phyloP scores from a whole-genome alignment of 768 basidiomycete genomes.

The Cystofilobasidium bisporidii region DNA sequence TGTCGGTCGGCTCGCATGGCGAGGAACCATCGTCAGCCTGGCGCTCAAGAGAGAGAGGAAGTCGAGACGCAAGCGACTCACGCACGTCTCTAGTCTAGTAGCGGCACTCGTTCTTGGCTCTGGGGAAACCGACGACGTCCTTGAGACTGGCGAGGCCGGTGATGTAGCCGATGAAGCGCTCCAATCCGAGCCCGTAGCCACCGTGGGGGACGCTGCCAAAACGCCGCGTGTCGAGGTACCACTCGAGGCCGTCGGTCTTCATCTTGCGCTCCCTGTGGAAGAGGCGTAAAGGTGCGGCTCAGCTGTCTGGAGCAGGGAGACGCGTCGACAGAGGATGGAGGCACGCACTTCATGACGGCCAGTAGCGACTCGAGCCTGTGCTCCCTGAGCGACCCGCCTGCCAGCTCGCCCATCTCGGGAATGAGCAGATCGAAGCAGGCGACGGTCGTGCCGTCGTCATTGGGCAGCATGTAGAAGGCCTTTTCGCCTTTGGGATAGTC shows the following conservation, averaged over 20 bases:
- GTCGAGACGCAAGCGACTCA: too few relatives aligned
- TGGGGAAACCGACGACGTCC: conserved; percentile 83
- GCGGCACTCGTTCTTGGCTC: conserved; percentile 52
- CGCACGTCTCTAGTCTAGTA: background rate
- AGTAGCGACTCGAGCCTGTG: conserved; percentile 37
- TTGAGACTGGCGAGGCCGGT: conserved; percentile 81
- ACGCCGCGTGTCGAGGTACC: conserved; percentile 70
- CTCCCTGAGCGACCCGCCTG: conserved; percentile 74
- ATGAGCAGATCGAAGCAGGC: conserved; percentile 95
- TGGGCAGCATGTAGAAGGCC: conserved; percentile 81
- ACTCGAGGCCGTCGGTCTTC: conserved; percentile 42
- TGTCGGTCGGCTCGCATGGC: too few relatives aligned
- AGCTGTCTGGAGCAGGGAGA: too few relatives aligned
- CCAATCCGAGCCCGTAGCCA: conserved; percentile 94
- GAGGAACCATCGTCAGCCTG: background rate
- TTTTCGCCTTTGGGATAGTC: conserved; percentile 76
- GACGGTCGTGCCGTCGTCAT: conserved; percentile 47
- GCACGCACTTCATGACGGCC: conserved; percentile 45
- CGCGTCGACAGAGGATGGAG: too few relatives aligned
- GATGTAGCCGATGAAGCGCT: conserved; percentile 77
- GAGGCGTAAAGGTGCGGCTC: background rate
- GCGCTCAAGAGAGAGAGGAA: too few relatives aligned
- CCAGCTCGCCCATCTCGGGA: conserved; percentile 77
- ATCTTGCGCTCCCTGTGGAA: conserved; percentile 33
- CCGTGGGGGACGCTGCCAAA: conserved; percentile 86